Base-by-base conservation (phyloP, 305 asterid genomes). In the Fraxinus greggii region DNA sequence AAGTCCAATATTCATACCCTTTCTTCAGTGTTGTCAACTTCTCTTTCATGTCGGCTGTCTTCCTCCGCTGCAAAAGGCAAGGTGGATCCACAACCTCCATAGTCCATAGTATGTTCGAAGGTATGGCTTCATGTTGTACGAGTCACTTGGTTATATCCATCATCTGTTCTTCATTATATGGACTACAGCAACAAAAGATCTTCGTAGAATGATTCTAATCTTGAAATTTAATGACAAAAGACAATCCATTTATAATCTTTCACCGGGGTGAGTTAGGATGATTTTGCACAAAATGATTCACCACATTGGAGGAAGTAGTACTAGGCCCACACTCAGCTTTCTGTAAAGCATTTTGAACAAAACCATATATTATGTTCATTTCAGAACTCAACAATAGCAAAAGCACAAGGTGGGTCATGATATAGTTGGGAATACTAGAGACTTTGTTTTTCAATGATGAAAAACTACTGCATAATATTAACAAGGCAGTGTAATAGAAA, bases 281-380 rank as follows among this genome's bases (percentile, higher is more conserved):
- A 63, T 83, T 80, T 67, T 65, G 67, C 85, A 78, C 74, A 82
- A 73, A 17, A 36, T 69, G 81, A 61, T 76, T 80, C 79, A 77
- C 81, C 63, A 63, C 87, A 56, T 75, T 72, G 77, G 83, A 75
- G 69, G 73, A 45, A 80, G 84, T 80, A 32, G 72, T n/a, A 48
- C 72, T 42, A 32, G 32, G 78, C 77, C 78, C 84, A 70, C 80
- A 75, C 79, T 77, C 83, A 83, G 86, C 78, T 72, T 78, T 86
- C 87, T 87, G 79, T 45, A 72, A 77, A 78, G 78, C 72, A 80
- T 75, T 33, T 67, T 77, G 42, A 69, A 79, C n/a, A 51, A 80
- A 45, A 77, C 5, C 59, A 79, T 23, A 32, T 12, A 54, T 77
- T 23, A 10, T 19, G 33, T 23, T 2, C 59, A 76, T 51, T 59